Conservation (phyloP, 2,329 filamentous ascomycete species). For the Fusarium xylarioides region DNA sequence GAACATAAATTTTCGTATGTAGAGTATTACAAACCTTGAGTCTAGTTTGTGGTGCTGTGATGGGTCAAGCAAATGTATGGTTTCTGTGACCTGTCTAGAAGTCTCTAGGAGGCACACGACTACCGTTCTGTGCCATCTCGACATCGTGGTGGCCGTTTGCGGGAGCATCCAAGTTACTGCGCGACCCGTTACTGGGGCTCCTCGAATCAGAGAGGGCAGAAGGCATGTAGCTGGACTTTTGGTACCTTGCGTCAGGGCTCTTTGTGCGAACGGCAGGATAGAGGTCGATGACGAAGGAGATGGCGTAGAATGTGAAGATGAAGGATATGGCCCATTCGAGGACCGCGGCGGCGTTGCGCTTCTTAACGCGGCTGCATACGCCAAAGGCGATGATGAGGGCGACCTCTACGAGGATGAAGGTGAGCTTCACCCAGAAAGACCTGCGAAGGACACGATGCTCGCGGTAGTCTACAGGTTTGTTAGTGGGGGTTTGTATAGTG, state of each 20-base stretch:
- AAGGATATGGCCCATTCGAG: conserved; percentile 84
- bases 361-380: conserved; percentile 57
- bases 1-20: neutral
- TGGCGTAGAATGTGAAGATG: conserved; percentile 87
- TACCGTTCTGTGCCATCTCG: conserved; percentile 28
- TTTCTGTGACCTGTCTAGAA: conserved; percentile 3
- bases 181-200: conserved; percentile 25
- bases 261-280: conserved; percentile 77
- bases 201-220: conserved; percentile 25
- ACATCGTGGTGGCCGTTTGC: conserved; percentile 11
- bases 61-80: neutral
- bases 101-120: conserved; percentile 8
- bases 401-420: conserved; percentile 84
- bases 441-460: conserved; percentile 75
- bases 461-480: conserved; percentile 67
- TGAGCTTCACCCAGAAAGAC: conserved; percentile 89
- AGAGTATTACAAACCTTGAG: neutral
- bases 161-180: conserved; percentile 4
- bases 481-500: neutral
- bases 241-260: conserved; percentile 41
- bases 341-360: conserved; percentile 75
- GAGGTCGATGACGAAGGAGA: conserved; percentile 89
- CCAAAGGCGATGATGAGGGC: conserved; percentile 78
- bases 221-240: conserved; percentile 37
- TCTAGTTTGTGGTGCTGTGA: neutral